Percentiles rank a stretch among this genome's conserved stretches.
These are phyloP conservation scores for Phytopythium aichiense DNA, from an alignment of 352 stramenopile species.

Conservation along the genomic window DNA sequence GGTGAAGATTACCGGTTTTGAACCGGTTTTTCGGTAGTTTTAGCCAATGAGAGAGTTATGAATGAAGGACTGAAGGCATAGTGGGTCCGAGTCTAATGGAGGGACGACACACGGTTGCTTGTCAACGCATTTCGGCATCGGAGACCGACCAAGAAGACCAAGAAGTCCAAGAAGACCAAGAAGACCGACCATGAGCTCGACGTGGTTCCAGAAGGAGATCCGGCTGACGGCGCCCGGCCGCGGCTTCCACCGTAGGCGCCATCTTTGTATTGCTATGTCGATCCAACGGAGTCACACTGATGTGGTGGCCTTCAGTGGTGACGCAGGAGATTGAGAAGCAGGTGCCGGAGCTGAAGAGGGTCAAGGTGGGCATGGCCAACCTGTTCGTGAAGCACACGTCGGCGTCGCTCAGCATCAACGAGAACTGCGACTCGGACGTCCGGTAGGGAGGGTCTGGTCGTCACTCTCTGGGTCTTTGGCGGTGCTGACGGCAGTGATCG, in stretches of 20 bases:
- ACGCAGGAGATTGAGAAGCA: constrained; percentile 81
- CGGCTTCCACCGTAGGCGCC: constrained; percentile 69
- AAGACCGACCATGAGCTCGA: constrained; percentile 28
- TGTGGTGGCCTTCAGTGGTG: constrained; percentile 43
- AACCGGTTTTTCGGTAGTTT: background rate
- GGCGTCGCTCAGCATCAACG: constrained; percentile 95
- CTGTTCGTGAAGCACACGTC: constrained; percentile 96
- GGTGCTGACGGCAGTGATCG: background rate
- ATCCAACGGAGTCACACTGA: background rate
- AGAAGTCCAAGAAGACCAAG: background rate
- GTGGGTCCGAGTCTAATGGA: background rate
- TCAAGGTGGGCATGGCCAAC: constrained; percentile 93
- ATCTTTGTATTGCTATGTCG: background rate
- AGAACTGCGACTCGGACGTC: constrained; percentile 95
- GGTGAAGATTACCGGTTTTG: constrained; percentile 1
- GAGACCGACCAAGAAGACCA: background rate
- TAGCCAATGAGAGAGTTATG: background rate
- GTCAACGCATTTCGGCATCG: background rate
- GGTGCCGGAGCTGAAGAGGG: constrained; percentile 67
- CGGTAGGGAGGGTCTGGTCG: constrained; percentile 32
- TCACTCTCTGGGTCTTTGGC: background rate
- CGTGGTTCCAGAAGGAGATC: constrained; percentile 88
- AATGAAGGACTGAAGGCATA: background rate
- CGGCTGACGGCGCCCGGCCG: constrained; percentile 68
- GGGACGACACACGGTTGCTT: background rate